Percentiles rank a stretch among this genome's conserved stretches.
Conservation (phyloP, 169 alveolate genomes). For the Cryptosporidium viatorum region DNA sequence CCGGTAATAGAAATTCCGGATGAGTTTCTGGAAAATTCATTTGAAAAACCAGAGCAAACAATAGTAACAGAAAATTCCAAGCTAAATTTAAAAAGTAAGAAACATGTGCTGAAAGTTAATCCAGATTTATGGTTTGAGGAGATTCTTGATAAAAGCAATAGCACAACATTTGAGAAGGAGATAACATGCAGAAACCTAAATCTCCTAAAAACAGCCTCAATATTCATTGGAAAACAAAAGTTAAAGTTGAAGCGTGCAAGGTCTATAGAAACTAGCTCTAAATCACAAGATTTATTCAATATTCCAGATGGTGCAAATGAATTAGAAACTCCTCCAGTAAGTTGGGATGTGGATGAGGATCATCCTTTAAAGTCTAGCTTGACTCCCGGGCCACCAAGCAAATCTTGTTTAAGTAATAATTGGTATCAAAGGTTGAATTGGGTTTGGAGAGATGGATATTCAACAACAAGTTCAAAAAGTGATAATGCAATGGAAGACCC, state of each 20-base stretch:
- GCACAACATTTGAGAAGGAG: constrained; percentile 62
- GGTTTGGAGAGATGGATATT: constrained; percentile 56
- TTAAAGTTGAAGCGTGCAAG: constrained; percentile 34
- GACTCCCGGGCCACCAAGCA: constrained; percentile 73
- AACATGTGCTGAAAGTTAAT: constrained; percentile 28
- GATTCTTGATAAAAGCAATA: constrained; percentile 39
- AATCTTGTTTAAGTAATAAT: constrained; percentile 63
- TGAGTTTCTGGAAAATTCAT: constrained; percentile 15
- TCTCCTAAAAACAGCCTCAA: constrained; percentile 40
- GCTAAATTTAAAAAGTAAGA: neutral
- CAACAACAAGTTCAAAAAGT: neutral
- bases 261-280: constrained; percentile 3
- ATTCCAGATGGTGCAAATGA: constrained; percentile 66
- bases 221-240: constrained; percentile 62
- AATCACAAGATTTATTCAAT: constrained; percentile 21
- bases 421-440: constrained; percentile 74
- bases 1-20: constrained; percentile 29
- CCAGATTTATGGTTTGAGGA: constrained; percentile 75
- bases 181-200: constrained; percentile 67
- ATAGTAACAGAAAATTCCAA: neutral
- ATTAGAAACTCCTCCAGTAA: constrained; percentile 48
- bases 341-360: constrained; percentile 63
- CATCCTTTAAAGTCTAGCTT: constrained; percentile 69
- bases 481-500: constrained; percentile 8
- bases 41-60: constrained; percentile 62